Conservation (phyloP, 805 yeast species). For the Candida montana region DNA sequence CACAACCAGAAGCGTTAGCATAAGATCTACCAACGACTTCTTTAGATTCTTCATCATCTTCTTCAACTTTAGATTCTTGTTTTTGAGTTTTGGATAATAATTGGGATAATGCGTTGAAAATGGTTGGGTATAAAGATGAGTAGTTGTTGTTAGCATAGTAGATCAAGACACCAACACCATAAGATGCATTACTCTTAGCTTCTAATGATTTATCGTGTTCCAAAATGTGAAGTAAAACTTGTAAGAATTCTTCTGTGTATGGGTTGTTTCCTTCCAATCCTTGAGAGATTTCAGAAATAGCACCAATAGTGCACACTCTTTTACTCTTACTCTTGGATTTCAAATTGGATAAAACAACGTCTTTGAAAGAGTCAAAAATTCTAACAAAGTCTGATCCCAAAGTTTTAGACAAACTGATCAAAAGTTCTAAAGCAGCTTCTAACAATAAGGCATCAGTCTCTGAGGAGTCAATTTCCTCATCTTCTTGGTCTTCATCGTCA, state of each 20-base stretch:
- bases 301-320: constrained; percentile 82
- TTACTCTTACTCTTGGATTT: constrained; percentile 62
- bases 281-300: constrained; percentile 81
- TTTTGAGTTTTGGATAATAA: constrained; percentile 74
- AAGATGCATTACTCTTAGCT: constrained; percentile 92
- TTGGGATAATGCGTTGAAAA: constrained; percentile 63
- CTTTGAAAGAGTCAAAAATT: constrained; percentile 69
- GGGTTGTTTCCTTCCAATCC: constrained; percentile 67
- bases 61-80: constrained; percentile 47
- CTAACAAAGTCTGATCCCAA: constrained; percentile 73
- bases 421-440: constrained; percentile 82
- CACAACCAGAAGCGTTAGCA: constrained; percentile 97
- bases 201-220: constrained; percentile 74
- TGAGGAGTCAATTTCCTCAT: constrained; percentile 51
- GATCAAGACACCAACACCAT: constrained; percentile 81
- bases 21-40: constrained; percentile 78
- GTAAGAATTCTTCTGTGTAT: constrained; percentile 62
- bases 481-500: constrained; percentile 58
- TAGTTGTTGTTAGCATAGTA: constrained; percentile 39
- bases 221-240: constrained; percentile 62
- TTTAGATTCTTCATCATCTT: constrained; percentile 69
- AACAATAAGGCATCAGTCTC: constrained; percentile 63
- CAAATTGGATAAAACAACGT: constrained; percentile 50
- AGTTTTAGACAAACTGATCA: constrained; percentile 70
- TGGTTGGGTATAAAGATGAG: constrained; percentile 57